Evolutionary conservation across 805 yeast genomes (phyloP), one percentile per base, ranked within the genome.

Genomic region (Yarrowia keelungensis): DNA sequence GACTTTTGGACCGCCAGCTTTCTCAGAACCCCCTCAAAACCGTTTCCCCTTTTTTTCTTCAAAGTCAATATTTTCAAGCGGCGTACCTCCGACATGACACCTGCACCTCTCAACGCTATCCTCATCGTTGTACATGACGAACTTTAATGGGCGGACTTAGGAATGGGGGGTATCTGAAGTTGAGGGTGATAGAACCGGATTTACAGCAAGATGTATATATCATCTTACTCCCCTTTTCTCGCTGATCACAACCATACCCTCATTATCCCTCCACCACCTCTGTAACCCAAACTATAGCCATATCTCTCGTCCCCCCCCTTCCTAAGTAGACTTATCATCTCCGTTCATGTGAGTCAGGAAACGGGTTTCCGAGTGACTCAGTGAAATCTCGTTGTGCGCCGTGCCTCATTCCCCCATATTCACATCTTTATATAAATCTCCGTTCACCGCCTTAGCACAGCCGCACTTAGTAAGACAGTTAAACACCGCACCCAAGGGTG

Each of bases 391-490:
- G 32, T 26, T 39, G 7, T 7, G 47, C 19, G 47, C 47, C 47
- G 47, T 43, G 26, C 19, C 19, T 19, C 19, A 19, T 19, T 19
- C 19, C 19, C 19, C 19, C 19, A 19, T 19, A 19, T 19, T 19
- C 19, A 19, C 22, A 43, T 16, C 16, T 8, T 8, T 42, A 42
- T 42, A 42, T 42, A 42, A 15, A 42, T 15, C 16, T 8, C 49
- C 14, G 32, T 43, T 9, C 16, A 4, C 16, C 32, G 14, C 15
- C 50, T 42, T 42, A n/a, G 46, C 19, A 15, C 53, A 47, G 53
- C 53, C 53, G 53, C 38, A 47, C 53, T 46, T 46, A 46, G 50
- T 46, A 26, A 26, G 32, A 26, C 32, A 26, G 32, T 26, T n/a
- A 22, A 14, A 47, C 39, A 50, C 54, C 39, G 8, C 39, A 39